phyloP scores from a whole-genome alignment of 2,329 filamentous ascomycete species.

The Penicillium sp. region DNA sequence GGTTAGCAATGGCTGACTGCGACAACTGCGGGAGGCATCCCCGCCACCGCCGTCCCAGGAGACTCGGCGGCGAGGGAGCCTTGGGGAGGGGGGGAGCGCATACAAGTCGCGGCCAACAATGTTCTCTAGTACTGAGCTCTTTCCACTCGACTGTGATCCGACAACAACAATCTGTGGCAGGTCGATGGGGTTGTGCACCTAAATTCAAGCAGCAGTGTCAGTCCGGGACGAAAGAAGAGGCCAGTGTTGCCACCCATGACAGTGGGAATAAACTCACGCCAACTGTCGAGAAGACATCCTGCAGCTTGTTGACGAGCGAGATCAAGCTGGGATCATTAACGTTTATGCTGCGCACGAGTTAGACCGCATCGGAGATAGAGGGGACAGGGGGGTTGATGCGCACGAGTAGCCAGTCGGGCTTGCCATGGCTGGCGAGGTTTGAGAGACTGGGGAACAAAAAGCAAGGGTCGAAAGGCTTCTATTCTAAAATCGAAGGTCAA shows the following conservation, averaged over 20 bases:
- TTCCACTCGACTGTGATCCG: constrained; percentile 97
- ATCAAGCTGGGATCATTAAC: constrained; percentile 69
- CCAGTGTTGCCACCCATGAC: constrained; percentile 4
- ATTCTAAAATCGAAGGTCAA: constrained; percentile 2
- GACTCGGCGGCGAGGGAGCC: constrained; percentile 2
- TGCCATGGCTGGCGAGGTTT: constrained; percentile 44
- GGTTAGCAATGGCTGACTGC: constrained; percentile 29
- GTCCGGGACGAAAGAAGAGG: constrained; percentile 15
- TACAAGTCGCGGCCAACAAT: constrained; percentile 99
- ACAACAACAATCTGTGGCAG: constrained; percentile 97
- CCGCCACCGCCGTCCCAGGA: constrained; percentile 14
- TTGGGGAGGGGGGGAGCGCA: constrained; percentile 40
- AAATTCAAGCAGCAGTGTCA: constrained; percentile 30
- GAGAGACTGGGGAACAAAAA: constrained; percentile 5
- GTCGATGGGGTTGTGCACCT: constrained; percentile 99
- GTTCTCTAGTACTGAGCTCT: constrained; percentile 98
- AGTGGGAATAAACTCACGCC: constrained; percentile 57
- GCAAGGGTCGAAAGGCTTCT: constrained; percentile 2
- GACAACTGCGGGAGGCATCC: constrained; percentile 10
- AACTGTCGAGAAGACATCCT: constrained; percentile 98
- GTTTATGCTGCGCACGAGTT: constrained; percentile 57
- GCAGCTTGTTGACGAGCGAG: constrained; percentile 94
- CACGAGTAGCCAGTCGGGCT: constrained; percentile 47
- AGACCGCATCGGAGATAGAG: constrained; percentile 28
- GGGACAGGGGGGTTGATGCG: constrained; percentile 30